A percentile compares a stretch with the other conserved stretches of the same genome.
phyloP scores from a whole-genome alignment of 176 grass and related monocot species.

The Avena sativa region DNA sequence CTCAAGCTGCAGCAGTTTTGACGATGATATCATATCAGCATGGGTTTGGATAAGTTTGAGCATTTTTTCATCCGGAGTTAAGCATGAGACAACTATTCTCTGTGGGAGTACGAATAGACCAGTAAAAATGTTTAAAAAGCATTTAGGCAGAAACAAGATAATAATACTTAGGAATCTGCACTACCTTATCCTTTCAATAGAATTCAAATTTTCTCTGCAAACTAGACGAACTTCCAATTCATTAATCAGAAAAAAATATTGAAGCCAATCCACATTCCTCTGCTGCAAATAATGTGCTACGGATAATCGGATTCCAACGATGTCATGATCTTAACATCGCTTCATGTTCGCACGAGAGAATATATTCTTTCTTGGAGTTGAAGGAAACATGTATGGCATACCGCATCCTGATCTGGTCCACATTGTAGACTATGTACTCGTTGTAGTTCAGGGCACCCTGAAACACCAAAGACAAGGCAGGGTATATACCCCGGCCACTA shows the following conservation, averaged over 20 bases:
- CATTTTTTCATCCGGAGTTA: no score
- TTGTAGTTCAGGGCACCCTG: constrained; percentile 87
- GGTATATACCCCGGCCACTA: neutral
- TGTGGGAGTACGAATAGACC: no score
- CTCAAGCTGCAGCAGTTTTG: no score
- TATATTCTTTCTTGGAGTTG: constrained; percentile 55
- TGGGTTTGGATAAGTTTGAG: no score
- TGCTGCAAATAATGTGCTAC: no score
- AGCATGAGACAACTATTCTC: no score
- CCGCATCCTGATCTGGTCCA: constrained; percentile 91
- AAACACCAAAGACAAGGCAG: constrained; percentile 25
- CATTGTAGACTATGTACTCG: constrained; percentile 87
- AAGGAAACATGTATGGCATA: constrained; percentile 77
- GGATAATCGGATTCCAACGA: neutral
- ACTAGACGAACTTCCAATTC: neutral
- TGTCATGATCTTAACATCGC: neutral
- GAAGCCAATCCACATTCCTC: neutral
- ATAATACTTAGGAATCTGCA: no score
- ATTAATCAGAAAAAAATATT: neutral
- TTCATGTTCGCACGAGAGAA: neutral
- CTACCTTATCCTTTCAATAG: neutral
- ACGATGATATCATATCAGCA: no score
- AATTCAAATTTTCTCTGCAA: neutral
- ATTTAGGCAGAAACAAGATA: no score
- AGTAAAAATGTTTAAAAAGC: no score